Evolutionary conservation across 768 basidiomycete species (phyloP).

Genomic region (Roridomyces roridus): DNA sequence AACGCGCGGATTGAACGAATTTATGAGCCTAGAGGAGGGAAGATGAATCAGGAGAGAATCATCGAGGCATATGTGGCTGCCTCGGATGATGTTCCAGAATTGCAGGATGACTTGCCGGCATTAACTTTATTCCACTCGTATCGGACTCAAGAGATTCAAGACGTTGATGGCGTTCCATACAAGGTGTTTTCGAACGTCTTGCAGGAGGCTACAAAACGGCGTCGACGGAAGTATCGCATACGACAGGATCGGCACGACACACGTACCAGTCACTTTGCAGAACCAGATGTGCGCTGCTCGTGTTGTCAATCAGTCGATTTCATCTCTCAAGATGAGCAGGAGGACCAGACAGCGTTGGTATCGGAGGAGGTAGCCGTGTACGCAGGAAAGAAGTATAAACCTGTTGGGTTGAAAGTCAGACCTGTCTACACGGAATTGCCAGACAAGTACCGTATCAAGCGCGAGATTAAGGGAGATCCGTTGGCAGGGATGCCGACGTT

Average conservation of each 20-base stretch:
- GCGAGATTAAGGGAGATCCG: conserved; percentile 31
- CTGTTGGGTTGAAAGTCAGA: conserved; percentile 22
- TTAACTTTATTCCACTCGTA: not conserved
- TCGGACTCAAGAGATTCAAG: not conserved
- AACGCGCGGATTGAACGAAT: not conserved
- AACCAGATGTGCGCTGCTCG: not conserved
- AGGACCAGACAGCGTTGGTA: not conserved
- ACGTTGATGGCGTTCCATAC: not conserved
- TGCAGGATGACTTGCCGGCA: not conserved
- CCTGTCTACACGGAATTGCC: conserved; percentile 27
- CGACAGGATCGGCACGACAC: too few species aligned
- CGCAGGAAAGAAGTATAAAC: conserved; percentile 29
- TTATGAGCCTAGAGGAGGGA: conserved; percentile 6
- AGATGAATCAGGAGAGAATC: conserved; percentile 3
- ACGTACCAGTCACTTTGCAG: not conserved
- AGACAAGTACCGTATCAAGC: conserved; percentile 24
- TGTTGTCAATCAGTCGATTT: not conserved
- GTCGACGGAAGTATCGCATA: not conserved
- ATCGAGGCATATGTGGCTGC: conserved; percentile 10
- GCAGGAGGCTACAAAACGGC: not conserved
- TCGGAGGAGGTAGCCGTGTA: conserved; percentile 5
- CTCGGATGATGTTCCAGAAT: not conserved
- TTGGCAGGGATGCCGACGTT: conserved; percentile 23
- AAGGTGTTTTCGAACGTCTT: conserved; percentile 1
- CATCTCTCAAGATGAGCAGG: not conserved